Base-by-base conservation (phyloP, 2,329 filamentous ascomycete species). In the Hymenoscyphus infarciens region DNA sequence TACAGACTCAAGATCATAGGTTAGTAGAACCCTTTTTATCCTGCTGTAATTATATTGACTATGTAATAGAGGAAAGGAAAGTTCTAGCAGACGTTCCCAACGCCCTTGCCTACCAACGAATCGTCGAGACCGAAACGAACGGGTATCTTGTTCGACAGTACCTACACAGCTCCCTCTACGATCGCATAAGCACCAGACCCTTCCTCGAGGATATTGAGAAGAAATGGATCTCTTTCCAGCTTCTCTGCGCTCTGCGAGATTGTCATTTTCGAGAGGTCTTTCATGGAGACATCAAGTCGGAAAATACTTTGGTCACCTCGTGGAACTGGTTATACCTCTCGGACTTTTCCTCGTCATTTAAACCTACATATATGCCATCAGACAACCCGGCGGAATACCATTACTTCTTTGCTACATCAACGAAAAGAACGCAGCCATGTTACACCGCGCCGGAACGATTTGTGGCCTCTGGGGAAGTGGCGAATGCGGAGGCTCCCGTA, bases 261-360 rank as follows among this genome's bases (percentile, higher is more conserved):
- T 97, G 92, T 71, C 95, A 99, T 75, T 83, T 89, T 31, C 84
- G 89, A 56, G 91, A 96, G 71, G 83, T 99, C 59, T 98, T 93
- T 74, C 95, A 99, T 74, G 96, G 95, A 63, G 96, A 99, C 73
- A 98, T 99, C 80, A 99, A 99, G 80, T 95, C 94, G 1, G 94
- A 99, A 76, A 99, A 99, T 72, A 87, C 96, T 39, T 81, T 99
- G 56, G 94, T 99, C 58, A 99, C 95, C 0, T 98, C 95, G 6
- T 99, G 95, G 95, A 97, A 98, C 78, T 99, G 96, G 95, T 83
- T 99, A 1, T 99, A 98, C 74, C 83, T 99, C 42, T 89, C 93
- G n/a, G 95, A 99, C 75, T 99, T 98, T 75, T 97, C 94, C 3
- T 92, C 94, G 0, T 89, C 91, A 0, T 98, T 96, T 79, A 99